These are phyloP conservation scores for Flaveria bidentis DNA, from an alignment of 129 eudicot genomes.

Conservation along the genomic window DNA sequence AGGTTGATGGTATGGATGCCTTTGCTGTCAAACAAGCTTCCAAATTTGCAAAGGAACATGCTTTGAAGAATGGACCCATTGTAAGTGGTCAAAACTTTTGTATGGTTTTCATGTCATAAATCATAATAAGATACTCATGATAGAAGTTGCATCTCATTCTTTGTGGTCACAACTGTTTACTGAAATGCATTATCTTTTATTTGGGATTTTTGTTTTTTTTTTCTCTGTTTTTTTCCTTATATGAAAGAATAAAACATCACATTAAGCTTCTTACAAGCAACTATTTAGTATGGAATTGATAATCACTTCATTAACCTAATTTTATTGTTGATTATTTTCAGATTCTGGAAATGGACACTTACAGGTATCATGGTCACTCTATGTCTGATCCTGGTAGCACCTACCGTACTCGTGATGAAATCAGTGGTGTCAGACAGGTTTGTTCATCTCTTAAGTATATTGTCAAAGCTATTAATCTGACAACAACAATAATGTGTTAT, in stretches of 20 bases:
- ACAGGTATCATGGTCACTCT: constrained; percentile 98
- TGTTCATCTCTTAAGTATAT: not conserved
- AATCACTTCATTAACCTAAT: constrained; percentile 1
- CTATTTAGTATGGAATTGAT: not conserved
- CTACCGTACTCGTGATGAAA: constrained; percentile 98
- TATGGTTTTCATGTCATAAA: constrained; percentile 15
- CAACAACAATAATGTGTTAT: not conserved
- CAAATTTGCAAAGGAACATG: constrained; percentile 95
- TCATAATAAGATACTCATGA: not conserved
- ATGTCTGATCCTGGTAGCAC: constrained; percentile 99
- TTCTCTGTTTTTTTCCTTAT: not conserved
- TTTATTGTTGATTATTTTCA: constrained; percentile 27
- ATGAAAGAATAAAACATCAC: not conserved
- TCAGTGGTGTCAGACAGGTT: constrained; percentile 90
- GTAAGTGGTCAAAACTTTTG: constrained; percentile 44
- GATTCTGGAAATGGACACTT: constrained; percentile 99
- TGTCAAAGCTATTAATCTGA: not conserved
- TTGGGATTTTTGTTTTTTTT: not conserved
- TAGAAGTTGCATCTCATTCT: not conserved
- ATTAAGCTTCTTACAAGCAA: not conserved
- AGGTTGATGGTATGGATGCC: constrained; percentile 99
- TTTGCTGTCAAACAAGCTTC: constrained; percentile 98
- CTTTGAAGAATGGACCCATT: constrained; percentile 93
- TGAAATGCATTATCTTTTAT: not conserved
- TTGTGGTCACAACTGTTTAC: not conserved